Evolutionary conservation across 495 filamentous ascomycete genomes (phyloP).

Genomic region (Cercophora scortea): DNA sequence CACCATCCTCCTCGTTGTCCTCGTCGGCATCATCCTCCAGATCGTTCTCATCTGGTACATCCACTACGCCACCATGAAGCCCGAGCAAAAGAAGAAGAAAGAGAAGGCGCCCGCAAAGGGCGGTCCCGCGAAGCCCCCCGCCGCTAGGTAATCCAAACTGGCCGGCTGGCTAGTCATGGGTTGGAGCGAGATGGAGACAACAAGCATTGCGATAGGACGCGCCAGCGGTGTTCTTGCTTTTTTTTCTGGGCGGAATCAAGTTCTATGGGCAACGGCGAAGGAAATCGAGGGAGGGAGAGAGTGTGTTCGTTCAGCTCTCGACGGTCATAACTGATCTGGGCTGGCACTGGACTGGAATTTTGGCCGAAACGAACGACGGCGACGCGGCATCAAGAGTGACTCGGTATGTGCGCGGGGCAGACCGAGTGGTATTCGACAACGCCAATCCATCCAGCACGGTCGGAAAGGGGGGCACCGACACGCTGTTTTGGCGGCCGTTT

Average conservation of each 20-base stretch:
- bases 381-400: too few species aligned
- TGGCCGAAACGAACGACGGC: too few species aligned
- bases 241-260: not conserved
- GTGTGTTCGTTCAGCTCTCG: too few species aligned
- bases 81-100: conserved; percentile 42
- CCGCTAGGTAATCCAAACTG: not conserved
- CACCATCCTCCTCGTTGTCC: conserved; percentile 40
- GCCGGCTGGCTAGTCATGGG: not conserved
- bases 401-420: too few species aligned
- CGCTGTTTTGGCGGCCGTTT: too few species aligned
- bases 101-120: conserved; percentile 28
- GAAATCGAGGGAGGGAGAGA: not conserved
- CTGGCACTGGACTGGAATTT: too few species aligned
- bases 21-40: conserved; percentile 35
- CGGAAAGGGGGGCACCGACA: too few species aligned
- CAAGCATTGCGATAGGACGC: not conserved
- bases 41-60: conserved; percentile 40
- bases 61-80: conserved; percentile 43
- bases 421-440: too few species aligned
- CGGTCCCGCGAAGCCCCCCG: conserved; percentile 5
- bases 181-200: not conserved
- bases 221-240: not conserved
- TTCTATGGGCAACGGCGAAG: not conserved
- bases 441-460: too few species aligned
- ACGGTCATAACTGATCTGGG: too few species aligned